phyloP scores from a whole-genome alignment of 805 yeast genomes.

The Candida cerambycidarum region DNA sequence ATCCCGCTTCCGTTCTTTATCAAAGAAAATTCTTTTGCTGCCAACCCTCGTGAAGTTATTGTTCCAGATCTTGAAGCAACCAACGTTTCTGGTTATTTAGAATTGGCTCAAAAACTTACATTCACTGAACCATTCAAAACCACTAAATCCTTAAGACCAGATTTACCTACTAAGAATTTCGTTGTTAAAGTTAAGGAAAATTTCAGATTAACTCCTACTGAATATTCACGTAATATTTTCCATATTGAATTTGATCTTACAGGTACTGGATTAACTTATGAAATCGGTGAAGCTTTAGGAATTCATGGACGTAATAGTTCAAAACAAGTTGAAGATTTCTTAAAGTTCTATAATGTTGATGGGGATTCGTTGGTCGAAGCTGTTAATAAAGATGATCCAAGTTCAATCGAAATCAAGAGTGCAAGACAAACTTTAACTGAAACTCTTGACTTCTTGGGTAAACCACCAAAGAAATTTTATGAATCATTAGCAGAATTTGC shows the following conservation, averaged over 20 bases:
- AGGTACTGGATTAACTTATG: conserved; percentile 88
- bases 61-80: conserved; percentile 39
- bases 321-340: conserved; percentile 64
- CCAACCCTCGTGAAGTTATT: conserved; percentile 53
- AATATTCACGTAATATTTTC: conserved; percentile 92
- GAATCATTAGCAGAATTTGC: conserved; percentile 78
- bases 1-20: conserved; percentile 49
- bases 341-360: conserved; percentile 67
- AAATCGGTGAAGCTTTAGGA: conserved; percentile 96
- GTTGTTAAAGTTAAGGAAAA: conserved; percentile 89
- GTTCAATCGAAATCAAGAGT: conserved; percentile 69
- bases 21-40: conserved; percentile 61
- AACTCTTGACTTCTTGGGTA: conserved; percentile 85
- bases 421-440: conserved; percentile 79
- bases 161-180: conserved; percentile 78
- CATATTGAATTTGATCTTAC: conserved; percentile 91
- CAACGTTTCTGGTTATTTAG: conserved; percentile 38
- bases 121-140: conserved; percentile 79
- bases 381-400: conserved; percentile 63
- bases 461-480: conserved; percentile 93
- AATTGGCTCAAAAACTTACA: conserved; percentile 66
- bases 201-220: conserved; percentile 84
- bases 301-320: conserved; percentile 84
- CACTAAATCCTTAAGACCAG: conserved; percentile 74
- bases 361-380: conserved; percentile 68